Conservation (phyloP, 371 early-diverging fungal genomes). For the Haplosporangium sp. region DNA sequence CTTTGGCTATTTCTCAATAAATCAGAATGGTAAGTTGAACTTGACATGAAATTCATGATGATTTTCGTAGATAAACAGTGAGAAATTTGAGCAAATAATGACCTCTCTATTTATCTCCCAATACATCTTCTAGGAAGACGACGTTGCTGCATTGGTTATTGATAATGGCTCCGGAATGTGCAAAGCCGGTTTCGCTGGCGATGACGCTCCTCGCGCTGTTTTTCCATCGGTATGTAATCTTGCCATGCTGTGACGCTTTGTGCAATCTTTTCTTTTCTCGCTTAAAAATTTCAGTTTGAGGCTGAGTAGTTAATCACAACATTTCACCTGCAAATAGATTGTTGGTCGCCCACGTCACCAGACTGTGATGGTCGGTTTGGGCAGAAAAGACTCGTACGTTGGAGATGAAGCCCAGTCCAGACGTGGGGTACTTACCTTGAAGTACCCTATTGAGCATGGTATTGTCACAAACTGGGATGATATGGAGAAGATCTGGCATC, state of each 20-base stretch:
- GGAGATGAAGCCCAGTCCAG: conserved; percentile 93
- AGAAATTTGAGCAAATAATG: too few relatives aligned
- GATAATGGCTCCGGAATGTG: conserved; percentile 94
- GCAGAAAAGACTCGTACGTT: conserved; percentile 93
- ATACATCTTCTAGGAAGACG: too few relatives aligned
- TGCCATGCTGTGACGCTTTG: too few relatives aligned
- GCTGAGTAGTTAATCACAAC: too few relatives aligned
- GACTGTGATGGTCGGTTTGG: conserved; percentile 92
- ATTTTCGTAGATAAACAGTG: too few relatives aligned
- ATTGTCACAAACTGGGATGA: conserved; percentile 96
- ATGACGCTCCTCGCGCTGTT: conserved; percentile 92
- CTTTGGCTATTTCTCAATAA: too few relatives aligned
- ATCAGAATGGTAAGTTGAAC: too few relatives aligned
- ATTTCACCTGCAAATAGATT: conserved; percentile 49
- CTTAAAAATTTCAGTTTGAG: too few relatives aligned
- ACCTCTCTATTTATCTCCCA: too few relatives aligned
- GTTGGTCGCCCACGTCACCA: conserved; percentile 96
- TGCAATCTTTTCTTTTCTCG: too few relatives aligned
- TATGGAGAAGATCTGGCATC: conserved; percentile 97
- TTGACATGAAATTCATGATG: too few relatives aligned
- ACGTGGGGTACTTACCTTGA: conserved; percentile 89
- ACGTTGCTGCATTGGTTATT: conserved; percentile 35
- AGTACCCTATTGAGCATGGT: conserved; percentile 96
- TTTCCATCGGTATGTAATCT: conserved; percentile 77
- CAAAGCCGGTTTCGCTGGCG: conserved; percentile 98